phyloP scores from a whole-genome alignment of 2,329 filamentous ascomycete species.

The Dendrostoma leiphaemia region DNA sequence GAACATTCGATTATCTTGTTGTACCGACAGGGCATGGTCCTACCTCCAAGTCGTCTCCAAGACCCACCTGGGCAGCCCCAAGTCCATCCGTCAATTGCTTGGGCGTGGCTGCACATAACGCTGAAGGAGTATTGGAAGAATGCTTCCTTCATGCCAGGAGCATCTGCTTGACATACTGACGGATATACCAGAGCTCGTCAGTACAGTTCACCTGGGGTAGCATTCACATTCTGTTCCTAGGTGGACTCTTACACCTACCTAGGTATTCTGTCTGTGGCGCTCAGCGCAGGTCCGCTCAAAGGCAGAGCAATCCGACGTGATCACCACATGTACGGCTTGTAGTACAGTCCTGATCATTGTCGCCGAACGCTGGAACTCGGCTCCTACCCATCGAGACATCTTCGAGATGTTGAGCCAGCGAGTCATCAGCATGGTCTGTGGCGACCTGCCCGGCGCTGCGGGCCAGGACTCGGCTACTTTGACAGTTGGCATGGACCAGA shows the following conservation, averaged over 20 bases:
- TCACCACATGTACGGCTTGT: slow-evolving; percentile 34
- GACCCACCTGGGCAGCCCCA: not conserved
- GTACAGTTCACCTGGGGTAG: slow-evolving; percentile 33
- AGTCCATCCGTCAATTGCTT: not conserved
- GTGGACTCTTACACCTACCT: slow-evolving; percentile 33
- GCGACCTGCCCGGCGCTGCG: not conserved
- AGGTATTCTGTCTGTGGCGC: slow-evolving; percentile 32
- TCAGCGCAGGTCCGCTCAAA: slow-evolving; percentile 18
- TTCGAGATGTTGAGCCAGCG: slow-evolving; percentile 29
- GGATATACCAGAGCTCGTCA: slow-evolving; percentile 29
- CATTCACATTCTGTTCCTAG: slow-evolving; percentile 34
- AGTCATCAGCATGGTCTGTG: slow-evolving; percentile 28
- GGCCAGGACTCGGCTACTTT: not conserved
- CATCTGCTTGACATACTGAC: slow-evolving; percentile 33
- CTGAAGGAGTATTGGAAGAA: slow-evolving; percentile 15
- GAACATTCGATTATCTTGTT: slow-evolving; percentile 37
- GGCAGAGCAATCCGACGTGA: slow-evolving; percentile 21
- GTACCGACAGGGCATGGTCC: slow-evolving; percentile 29
- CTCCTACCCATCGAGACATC: slow-evolving; percentile 31
- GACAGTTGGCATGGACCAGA: not conserved
- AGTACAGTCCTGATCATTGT: slow-evolving; percentile 33
- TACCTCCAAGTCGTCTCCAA: not conserved
- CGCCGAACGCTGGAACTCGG: slow-evolving; percentile 32
- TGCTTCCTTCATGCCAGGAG: slow-evolving; percentile 23
- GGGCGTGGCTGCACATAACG: too few relatives aligned